Base-by-base conservation (phyloP, 1,139 yeast genomes). In the Sugiyamaella castrensis region DNA sequence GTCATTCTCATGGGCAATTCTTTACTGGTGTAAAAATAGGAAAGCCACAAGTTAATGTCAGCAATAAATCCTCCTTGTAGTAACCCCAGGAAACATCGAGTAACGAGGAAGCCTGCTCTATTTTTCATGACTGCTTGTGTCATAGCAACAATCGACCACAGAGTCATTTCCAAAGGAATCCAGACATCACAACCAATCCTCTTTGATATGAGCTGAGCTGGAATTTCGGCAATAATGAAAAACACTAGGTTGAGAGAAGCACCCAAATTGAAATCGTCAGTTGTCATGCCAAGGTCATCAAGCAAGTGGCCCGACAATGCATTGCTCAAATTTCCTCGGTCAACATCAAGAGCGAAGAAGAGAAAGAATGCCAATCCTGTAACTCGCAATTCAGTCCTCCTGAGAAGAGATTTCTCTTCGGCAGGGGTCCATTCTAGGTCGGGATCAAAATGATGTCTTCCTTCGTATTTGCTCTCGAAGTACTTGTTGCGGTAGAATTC, bases 21-120 rank as follows among this genome's bases (percentile, higher is more conserved):
- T 8, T 62, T 66, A 24, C 74, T 57, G 8, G 76, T 79, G 63
- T 73, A 79, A 56, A 77, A 79, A 58, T 76, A 76, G 6, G 79
- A 72, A 46, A 79, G 64, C 74, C 79, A 77, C 29, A 75, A 64
- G 16, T 74, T 72, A 19, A 75, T 61, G 44, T 79, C 81, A 2
- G 80, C 75, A 43, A 79, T 76, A 48, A 79, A 79, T 0, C 83
- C 83, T 29, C 82, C 82, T 57, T 77, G 76, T 19, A 76, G 65
- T 2, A 65, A 43, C 2, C 81, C 82, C 16, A 77, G 63, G 11
- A 77, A 62, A 5, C 69, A 73, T 46, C 83, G 67, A 8, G 77
- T 68, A 4, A 69, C 66, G 42, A 65, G 70, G 56, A 73, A 79
- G 0, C 72, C 63, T 1, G 67, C 61, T 46, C 62, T 71, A 37